A percentile compares a stretch with the other conserved stretches of the same genome.
Evolutionary conservation across 805 yeast genomes (phyloP).

Genomic region (Nakazawaea ernobii): DNA sequence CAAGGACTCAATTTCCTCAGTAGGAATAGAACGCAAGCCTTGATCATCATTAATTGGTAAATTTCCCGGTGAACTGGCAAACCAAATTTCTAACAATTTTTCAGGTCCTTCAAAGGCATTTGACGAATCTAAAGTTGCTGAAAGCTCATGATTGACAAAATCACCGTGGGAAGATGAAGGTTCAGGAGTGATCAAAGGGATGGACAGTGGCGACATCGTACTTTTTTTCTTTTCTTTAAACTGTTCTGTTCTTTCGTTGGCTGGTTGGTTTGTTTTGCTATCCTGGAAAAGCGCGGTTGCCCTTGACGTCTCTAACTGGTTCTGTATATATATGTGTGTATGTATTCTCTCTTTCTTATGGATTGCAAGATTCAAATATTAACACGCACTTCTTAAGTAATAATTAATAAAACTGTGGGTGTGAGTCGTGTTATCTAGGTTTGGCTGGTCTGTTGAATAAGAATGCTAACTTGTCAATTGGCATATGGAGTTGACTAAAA

Average conservation of each 20-base stretch:
- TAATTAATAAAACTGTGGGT: slow-evolving; percentile 9
- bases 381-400: too few species aligned
- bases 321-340: neutral
- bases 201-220: slow-evolving; percentile 10
- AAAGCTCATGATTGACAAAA: slow-evolving; percentile 69
- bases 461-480: slow-evolving; percentile 23
- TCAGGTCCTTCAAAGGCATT: slow-evolving; percentile 98
- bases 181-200: slow-evolving; percentile 11
- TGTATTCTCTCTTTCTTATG: too few species aligned
- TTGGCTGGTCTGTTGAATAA: slow-evolving; percentile 26
- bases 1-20: slow-evolving; percentile 62
- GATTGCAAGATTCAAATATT: too few species aligned
- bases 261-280: too few species aligned
- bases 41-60: slow-evolving; percentile 30
- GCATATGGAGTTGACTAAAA: slow-evolving; percentile 15
- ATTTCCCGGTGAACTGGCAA: slow-evolving; percentile 45
- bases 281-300: too few species aligned
- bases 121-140: slow-evolving; percentile 77
- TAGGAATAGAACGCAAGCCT: slow-evolving; percentile 61
- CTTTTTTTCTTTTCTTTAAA: too few species aligned
- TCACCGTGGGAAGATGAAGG: slow-evolving; percentile 15
- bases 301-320: neutral
- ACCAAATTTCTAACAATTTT: slow-evolving; percentile 87
- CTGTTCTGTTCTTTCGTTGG: too few species aligned
- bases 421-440: slow-evolving; percentile 25